These are phyloP conservation scores for Paecilomyces sp. DNA, from an alignment of 2,329 filamentous ascomycete genomes.

Conservation along the genomic window DNA sequence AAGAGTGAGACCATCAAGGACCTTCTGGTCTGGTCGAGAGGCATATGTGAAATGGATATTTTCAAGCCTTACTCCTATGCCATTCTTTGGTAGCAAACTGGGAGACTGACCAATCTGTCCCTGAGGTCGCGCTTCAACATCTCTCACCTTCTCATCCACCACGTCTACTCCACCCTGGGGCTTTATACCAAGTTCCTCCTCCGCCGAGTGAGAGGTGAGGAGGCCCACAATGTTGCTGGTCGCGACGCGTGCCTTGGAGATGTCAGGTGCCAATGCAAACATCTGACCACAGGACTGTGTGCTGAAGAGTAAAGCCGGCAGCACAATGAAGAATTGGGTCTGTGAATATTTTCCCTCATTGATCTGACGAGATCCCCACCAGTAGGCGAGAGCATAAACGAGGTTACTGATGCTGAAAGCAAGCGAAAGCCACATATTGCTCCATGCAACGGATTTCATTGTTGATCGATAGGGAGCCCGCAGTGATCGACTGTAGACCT, in stretches of 20 bases:
- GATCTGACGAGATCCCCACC: constrained; percentile 65
- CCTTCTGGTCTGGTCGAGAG: constrained; percentile 50
- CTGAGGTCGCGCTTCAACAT: constrained; percentile 17
- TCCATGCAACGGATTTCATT: constrained; percentile 35
- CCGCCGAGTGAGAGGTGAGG: constrained; percentile 21
- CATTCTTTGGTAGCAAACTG: constrained; percentile 15
- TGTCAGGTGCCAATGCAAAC: constrained; percentile 62
- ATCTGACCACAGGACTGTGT: constrained; percentile 63
- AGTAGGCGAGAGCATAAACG: constrained; percentile 65
- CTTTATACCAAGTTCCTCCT: constrained; percentile 14
- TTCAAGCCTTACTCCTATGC: constrained; percentile 48
- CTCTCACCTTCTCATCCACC: constrained; percentile 16
- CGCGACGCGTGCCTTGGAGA: constrained; percentile 56
- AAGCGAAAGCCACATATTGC: constrained; percentile 29
- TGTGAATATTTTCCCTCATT: constrained; percentile 54
- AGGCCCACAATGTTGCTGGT: constrained; percentile 48
- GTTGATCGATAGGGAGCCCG: constrained; percentile 36
- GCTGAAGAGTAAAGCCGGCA: constrained; percentile 59
- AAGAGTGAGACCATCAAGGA: constrained; percentile 52
- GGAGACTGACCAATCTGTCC: not conserved
- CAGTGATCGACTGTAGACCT: constrained; percentile 32
- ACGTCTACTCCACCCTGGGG: constrained; percentile 8
- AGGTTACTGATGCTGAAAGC: constrained; percentile 45
- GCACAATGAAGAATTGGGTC: constrained; percentile 61
- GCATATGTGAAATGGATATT: constrained; percentile 61